A percentile compares a stretch with the other conserved stretches of the same genome.
Conservation (phyloP, 129 eudicot genomes). For the Lonicera japonica region DNA sequence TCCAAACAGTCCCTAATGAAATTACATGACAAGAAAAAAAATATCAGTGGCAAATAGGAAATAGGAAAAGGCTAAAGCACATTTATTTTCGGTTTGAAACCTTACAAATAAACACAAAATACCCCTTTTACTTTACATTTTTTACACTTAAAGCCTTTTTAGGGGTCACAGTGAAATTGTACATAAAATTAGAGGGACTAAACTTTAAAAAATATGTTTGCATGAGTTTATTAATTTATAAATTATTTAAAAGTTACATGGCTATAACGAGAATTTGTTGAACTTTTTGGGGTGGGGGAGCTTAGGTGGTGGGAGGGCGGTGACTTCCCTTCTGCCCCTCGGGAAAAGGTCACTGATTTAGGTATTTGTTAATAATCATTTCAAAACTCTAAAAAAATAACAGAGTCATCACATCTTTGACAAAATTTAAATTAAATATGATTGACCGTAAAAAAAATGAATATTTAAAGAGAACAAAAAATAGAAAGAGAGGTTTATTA, state of each 20-base stretch:
- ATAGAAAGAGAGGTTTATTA: neutral
- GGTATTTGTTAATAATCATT: no score
- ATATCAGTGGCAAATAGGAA: neutral
- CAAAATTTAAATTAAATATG: neutral
- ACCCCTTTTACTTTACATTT: neutral
- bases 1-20: conserved; percentile 42
- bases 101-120: neutral
- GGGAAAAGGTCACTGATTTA: no score
- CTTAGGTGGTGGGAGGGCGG: no score
- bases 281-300: no score
- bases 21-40: neutral
- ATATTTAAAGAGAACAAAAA: neutral
- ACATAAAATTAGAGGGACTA: no score
- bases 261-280: no score
- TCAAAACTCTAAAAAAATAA: no score
- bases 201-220: no score
- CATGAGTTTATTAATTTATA: no score
- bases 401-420: no score
- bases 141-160: neutral
- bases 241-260: no score
- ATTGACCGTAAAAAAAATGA: neutral
- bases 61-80: neutral
- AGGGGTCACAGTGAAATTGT: neutral
- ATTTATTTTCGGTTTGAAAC: neutral
- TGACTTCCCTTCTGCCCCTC: no score